A percentile compares a stretch with the other conserved stretches of the same genome.
Conservation (phyloP, 371 early-diverging fungal genomes). For the Blakeslea trispora region DNA sequence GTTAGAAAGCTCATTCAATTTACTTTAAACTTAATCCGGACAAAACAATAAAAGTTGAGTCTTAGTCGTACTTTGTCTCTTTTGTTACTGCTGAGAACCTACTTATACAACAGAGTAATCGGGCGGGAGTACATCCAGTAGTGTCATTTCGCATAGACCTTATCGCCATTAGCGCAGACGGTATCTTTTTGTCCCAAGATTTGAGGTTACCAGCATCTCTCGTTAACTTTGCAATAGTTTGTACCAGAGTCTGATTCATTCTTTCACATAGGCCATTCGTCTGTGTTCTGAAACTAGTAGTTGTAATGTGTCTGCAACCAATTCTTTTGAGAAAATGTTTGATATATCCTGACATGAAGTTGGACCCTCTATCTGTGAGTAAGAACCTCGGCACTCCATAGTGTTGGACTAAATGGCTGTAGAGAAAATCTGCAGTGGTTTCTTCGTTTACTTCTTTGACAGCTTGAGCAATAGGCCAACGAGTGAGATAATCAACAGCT, state of each 20-base stretch:
- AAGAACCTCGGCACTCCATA: conserved; percentile 20
- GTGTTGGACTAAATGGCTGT: conserved; percentile 8
- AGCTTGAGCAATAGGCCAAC: conserved; percentile 19
- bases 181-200: conserved; percentile 17
- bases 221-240: conserved; percentile 18
- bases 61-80: too few species aligned
- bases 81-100: too few species aligned
- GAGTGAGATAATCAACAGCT: conserved; percentile 19
- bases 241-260: conserved; percentile 23
- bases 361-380: conserved; percentile 23
- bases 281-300: conserved; percentile 30
- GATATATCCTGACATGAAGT: conserved; percentile 16
- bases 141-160: conserved; percentile 18
- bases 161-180: conserved; percentile 14
- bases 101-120: too few species aligned
- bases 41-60: too few species aligned
- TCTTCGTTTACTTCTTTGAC: conserved; percentile 20
- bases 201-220: conserved; percentile 3
- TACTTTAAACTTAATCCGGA: too few species aligned
- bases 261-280: conserved; percentile 38
- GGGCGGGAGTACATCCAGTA: conserved; percentile 15
- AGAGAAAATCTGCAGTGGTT: conserved; percentile 23
- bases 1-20: too few species aligned
- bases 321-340: conserved; percentile 11
- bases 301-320: conserved; percentile 15